Base-by-base conservation (phyloP, 1,139 yeast genomes). In the Lodderomyces parapsilosis region DNA sequence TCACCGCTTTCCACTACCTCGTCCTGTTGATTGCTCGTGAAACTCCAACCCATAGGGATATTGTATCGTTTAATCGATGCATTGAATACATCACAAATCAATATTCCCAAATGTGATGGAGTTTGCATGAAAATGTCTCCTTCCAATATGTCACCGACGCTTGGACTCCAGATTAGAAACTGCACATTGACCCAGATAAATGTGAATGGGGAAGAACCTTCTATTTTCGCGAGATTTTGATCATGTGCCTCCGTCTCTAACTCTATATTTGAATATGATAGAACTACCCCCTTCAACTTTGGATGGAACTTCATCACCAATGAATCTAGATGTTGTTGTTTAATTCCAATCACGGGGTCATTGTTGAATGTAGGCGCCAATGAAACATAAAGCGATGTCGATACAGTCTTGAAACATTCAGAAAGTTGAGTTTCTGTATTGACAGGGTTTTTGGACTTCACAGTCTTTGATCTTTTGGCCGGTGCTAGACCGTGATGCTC, bases 81-180 rank as follows among this genome's bases (percentile, higher is more conserved):
- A 66, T 93, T 94, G 70, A 93, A 93, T 1, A 96, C 88, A 64
- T 93, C 98, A 61, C 88, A 93, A 42, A 93, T 76, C 53, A 93
- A 76, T 50, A 93, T 72, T 48, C 98, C 98, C 57, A 94, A 84
- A 60, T 93, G 99, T 7, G 96, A 86, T 13, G 96, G 96, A 1
- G 97, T 85, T 68, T 91, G 97, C 78, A 93, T 81, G 67, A 89
- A 89, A 45, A 87, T 78, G 68, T 81, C 78, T 6, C 99, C 99
- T 60, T 91, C 96, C 25, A 91, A 65, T 1, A 73, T 68, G 57
- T 93, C 98, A 5, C 96, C 96, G 11, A 81, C 74, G 54, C 80
- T 80, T 4, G 99, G 99, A 56, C 78, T 80, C 98, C 99, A 93
- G 43, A 90, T 78, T 46, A 90, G 71, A 38, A 93, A 72, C 47